Evolutionary conservation across 2,329 filamentous ascomycete species (phyloP), one percentile per base, ranked within the genome.

Genomic region (Epichloe amarillans): DNA sequence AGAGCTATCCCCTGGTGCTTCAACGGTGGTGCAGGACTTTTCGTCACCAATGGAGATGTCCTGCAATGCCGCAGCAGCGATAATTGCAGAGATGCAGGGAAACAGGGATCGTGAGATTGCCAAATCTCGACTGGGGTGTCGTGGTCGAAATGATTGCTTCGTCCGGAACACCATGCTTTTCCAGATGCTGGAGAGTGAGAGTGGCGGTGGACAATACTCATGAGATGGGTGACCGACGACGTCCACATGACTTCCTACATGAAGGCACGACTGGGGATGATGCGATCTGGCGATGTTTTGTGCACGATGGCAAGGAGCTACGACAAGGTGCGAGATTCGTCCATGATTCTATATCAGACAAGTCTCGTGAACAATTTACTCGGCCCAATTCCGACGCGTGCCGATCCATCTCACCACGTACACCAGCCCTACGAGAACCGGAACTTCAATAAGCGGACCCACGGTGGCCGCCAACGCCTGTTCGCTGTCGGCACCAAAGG

Each of bases 371-470:
- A 23, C 17, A 46, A 46, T 35, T 41, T 41, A 49, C 10, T 41
- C 50, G 30, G 19, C 21, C 52, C 52, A 53, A 3, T 49, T 51
- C 46, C 52, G 49, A 33, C 46, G 43, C 33, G 21, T 15, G 23
- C 41, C 52, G 21, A 53, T 50, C 49, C 52, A 49, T 40, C n/a
- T 48, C 48, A 51, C 49, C 0, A 84, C 69, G 72, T 93, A 93
- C 2, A 95, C 88, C 59, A 95, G 64, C 0, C 72, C 82, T 10
- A 95, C 61, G 53, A 95, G 64, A 1, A 95, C 87, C 0, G 88
- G 88, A 3, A 95, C 88, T 62, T 95, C 88, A 49, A 95, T 85
- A 56, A 95, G 66, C 3, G 89, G 89, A 0, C 88, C 88, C 0
- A 95, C 88, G 0, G 88, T 94, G 7, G 85, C 75, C 1, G 89